A percentile compares a stretch with the other conserved stretches of the same genome.
These are phyloP conservation scores for Lactifluus volemus DNA, from an alignment of 768 basidiomycete species.

Conservation along the genomic window DNA sequence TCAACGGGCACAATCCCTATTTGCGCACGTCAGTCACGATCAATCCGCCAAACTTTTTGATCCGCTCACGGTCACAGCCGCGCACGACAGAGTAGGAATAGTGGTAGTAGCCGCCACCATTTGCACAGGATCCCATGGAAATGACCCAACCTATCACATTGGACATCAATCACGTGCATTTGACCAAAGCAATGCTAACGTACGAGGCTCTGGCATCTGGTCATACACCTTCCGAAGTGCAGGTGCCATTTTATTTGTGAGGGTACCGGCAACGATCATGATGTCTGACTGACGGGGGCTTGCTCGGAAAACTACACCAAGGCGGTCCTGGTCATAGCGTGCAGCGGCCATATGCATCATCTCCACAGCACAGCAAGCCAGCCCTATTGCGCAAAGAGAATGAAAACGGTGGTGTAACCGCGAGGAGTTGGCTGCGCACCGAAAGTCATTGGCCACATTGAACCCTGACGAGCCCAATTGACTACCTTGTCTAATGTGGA, in stretches of 20 bases:
- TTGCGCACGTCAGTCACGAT: slow-evolving; percentile 8
- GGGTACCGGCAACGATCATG: slow-evolving; percentile 98
- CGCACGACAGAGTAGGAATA: slow-evolving; percentile 99
- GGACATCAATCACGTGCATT: neutral
- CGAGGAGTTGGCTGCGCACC: slow-evolving; percentile 33
- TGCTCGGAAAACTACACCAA: slow-evolving; percentile 98
- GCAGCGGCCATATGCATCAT: slow-evolving; percentile 99
- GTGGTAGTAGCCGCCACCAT: slow-evolving; percentile 96
- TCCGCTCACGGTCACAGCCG: slow-evolving; percentile 85
- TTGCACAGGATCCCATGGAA: slow-evolving; percentile 99
- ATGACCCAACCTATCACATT: slow-evolving; percentile 82
- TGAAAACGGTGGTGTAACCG: neutral
- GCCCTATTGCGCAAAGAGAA: slow-evolving; percentile 41
- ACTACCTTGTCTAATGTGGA: slow-evolving; percentile 93
- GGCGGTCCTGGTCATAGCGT: slow-evolving; percentile 94
- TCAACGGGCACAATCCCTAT: slow-evolving; percentile 94
- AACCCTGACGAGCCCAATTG: slow-evolving; percentile 96
- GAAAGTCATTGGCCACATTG: slow-evolving; percentile 99
- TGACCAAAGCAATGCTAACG: slow-evolving; percentile 24
- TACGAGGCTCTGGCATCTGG: slow-evolving; percentile 97
- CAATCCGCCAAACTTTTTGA: neutral
- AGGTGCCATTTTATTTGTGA: slow-evolving; percentile 99
- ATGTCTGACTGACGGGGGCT: slow-evolving; percentile 95
- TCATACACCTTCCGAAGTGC: slow-evolving; percentile 94
- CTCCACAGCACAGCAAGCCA: slow-evolving; percentile 98